Percentiles rank a stretch among this genome's conserved stretches.
phyloP scores from a whole-genome alignment of 164 flowering plant genomes.

The Stephania cephalantha region DNA sequence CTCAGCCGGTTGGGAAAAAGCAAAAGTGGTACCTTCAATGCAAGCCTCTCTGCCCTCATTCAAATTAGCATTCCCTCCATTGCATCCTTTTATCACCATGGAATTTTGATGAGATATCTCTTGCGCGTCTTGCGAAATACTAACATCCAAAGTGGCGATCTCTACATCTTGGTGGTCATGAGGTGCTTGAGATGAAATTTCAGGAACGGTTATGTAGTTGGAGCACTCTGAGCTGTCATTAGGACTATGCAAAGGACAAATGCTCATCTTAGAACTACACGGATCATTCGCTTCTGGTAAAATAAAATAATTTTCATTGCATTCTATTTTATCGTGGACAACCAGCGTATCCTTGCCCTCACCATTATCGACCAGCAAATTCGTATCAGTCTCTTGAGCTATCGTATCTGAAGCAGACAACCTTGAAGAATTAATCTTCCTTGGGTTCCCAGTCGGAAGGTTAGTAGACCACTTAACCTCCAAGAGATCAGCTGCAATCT shows the following conservation, averaged over 20 bases:
- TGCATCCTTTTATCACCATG: conserved; percentile 2
- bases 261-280: conserved; percentile 7
- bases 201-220: conserved; percentile 12
- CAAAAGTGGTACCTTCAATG: conserved; percentile 2
- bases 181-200: neutral
- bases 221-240: conserved; percentile 7
- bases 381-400: conserved; percentile 15
- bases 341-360: conserved; percentile 8
- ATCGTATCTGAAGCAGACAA: conserved; percentile 10
- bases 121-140: conserved; percentile 10
- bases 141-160: conserved; percentile 14
- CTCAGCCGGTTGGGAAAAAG: conserved; percentile 14
- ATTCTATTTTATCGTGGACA: conserved; percentile 9
- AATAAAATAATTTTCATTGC: neutral
- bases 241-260: conserved; percentile 8
- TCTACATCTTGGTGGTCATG: conserved; percentile 22
- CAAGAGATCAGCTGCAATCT: conserved; percentile 82
- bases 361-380: conserved; percentile 14
- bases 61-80: conserved; percentile 15
- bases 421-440: conserved; percentile 21
- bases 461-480: conserved; percentile 87
- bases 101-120: conserved; percentile 14
- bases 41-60: conserved; percentile 9
- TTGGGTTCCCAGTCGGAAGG: conserved; percentile 29
- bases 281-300: conserved; percentile 12